Evolutionary conservation across 164 flowering plant genomes (phyloP).

Genomic region (Warburgia ugandensis): DNA sequence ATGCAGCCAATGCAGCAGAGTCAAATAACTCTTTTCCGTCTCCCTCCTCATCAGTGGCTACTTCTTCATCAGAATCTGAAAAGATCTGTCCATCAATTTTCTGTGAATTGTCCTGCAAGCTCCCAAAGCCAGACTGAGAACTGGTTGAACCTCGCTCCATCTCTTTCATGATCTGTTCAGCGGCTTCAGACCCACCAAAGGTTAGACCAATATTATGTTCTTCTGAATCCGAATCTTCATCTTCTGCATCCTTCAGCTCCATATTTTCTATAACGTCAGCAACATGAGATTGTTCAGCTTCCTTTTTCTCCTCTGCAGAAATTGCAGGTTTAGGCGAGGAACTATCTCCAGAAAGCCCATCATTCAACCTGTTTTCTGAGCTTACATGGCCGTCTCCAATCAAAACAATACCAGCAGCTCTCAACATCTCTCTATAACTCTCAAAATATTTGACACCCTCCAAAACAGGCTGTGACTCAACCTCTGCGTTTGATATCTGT

Average conservation of each 20-base stretch:
- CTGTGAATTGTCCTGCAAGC: slow-evolving; percentile 36
- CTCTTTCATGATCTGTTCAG: slow-evolving; percentile 63
- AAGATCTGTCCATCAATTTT: slow-evolving; percentile 73
- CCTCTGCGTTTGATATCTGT: slow-evolving; percentile 1
- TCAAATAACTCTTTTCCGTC: slow-evolving; percentile 76
- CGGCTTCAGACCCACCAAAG: slow-evolving; percentile 59
- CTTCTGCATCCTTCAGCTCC: slow-evolving; percentile 18
- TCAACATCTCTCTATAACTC: not conserved
- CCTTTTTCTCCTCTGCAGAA: slow-evolving; percentile 9
- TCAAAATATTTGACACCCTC: slow-evolving; percentile 10
- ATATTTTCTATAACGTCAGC: slow-evolving; percentile 12
- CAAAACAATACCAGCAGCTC: not conserved
- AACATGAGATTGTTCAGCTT: slow-evolving; percentile 11
- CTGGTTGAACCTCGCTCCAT: slow-evolving; percentile 45
- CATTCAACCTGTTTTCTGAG: no score
- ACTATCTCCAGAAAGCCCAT: slow-evolving; percentile 7
- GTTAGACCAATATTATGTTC: slow-evolving; percentile 42
- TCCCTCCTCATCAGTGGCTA: slow-evolving; percentile 72
- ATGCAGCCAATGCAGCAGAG: slow-evolving; percentile 86
- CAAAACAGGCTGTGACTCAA: slow-evolving; percentile 3
- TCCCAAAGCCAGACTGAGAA: slow-evolving; percentile 38
- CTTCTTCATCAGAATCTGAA: slow-evolving; percentile 88
- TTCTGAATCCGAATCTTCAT: slow-evolving; percentile 43
- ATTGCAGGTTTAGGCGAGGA: not conserved
- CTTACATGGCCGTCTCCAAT: no score